Conservation (phyloP, 345 rosid species). For the Citrus australasica region DNA sequence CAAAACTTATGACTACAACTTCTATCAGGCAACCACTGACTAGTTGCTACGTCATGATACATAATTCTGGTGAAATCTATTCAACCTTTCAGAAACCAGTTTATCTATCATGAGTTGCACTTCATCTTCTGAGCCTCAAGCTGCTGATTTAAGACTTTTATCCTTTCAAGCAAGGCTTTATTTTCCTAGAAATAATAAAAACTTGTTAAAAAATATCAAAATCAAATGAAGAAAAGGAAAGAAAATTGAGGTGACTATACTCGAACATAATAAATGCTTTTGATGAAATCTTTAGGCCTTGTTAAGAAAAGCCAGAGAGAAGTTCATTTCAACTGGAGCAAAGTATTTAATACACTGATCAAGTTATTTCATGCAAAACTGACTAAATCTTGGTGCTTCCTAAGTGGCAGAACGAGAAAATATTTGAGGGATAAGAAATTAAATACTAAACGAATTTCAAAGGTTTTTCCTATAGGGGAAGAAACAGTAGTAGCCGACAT, state of each 20-base stretch:
- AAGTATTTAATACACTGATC: not conserved
- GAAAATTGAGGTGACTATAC: no score
- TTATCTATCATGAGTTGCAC: conserved; percentile 29
- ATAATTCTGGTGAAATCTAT: not conserved
- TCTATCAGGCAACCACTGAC: not conserved
- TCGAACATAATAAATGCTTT: not conserved
- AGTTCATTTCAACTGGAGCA: not conserved
- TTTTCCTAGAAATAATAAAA: conserved; percentile 44
- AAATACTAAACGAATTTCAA: not conserved
- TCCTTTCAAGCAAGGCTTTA: conserved; percentile 35
- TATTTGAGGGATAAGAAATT: not conserved
- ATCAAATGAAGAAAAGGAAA: not conserved
- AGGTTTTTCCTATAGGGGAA: not conserved
- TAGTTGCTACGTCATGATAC: not conserved
- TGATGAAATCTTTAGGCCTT: not conserved
- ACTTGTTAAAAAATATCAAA: conserved; percentile 12
- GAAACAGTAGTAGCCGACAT: not conserved
- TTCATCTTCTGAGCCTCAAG: conserved; percentile 43
- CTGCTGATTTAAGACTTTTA: conserved; percentile 47
- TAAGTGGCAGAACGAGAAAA: not conserved
- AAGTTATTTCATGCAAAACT: not conserved
- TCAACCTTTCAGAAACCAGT: not conserved
- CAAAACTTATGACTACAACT: not conserved
- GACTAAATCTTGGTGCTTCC: not conserved
- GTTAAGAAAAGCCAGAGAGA: not conserved